These are phyloP conservation scores for Tulasnella sp. DNA, from an alignment of 768 basidiomycete species.

Conservation along the genomic window DNA sequence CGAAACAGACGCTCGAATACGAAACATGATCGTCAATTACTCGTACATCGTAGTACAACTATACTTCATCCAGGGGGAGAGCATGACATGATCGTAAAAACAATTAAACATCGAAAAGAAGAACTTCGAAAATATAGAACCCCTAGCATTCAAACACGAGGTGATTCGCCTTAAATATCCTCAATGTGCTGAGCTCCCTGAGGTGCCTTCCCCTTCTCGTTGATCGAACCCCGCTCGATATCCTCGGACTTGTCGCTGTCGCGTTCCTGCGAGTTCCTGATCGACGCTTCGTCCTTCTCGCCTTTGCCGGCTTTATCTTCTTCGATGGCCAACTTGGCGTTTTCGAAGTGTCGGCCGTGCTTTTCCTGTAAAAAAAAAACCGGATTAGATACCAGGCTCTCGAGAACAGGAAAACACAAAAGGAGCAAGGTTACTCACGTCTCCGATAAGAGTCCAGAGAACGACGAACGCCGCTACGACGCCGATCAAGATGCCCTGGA, in stretches of 20 bases:
- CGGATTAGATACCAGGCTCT: too few relatives aligned
- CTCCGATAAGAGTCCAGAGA: conserved; percentile 71
- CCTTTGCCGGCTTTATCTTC: conserved; percentile 51
- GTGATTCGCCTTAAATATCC: not conserved
- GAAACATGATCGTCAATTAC: not conserved
- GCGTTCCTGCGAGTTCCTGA: not conserved
- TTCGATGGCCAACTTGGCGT: conserved; percentile 73
- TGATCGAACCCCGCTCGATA: not conserved
- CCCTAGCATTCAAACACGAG: too few relatives aligned
- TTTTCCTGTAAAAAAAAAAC: conserved; percentile 43
- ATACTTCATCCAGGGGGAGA: not conserved
- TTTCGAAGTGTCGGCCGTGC: conserved; percentile 79
- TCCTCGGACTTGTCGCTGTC: not conserved
- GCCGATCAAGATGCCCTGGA: conserved; percentile 74
- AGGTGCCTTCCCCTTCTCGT: not conserved
- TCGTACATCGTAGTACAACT: not conserved
- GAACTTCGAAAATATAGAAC: too few relatives aligned
- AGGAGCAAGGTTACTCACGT: too few relatives aligned
- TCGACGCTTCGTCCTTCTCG: not conserved
- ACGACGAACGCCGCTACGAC: conserved; percentile 76
- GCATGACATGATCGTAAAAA: conserved; percentile 1
- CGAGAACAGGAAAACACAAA: not conserved
- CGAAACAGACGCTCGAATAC: not conserved
- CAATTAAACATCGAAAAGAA: not conserved
- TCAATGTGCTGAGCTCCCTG: not conserved